Conservation (phyloP, 2,329 filamentous ascomycete genomes). For the Aspergillus texensis region DNA sequence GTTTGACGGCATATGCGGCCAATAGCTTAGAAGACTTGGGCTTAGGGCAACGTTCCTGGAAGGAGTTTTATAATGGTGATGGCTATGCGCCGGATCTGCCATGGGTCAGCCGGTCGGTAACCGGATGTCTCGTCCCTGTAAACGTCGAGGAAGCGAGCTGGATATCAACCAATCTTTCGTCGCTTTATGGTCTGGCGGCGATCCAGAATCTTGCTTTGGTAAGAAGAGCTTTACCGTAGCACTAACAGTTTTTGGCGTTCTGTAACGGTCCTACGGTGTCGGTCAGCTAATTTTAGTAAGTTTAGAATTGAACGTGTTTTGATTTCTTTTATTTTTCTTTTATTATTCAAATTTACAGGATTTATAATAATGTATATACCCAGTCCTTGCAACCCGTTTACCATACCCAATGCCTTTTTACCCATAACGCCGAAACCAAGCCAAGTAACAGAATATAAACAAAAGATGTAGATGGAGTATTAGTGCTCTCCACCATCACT, state of each 20-base stretch:
- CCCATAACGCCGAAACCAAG: not conserved
- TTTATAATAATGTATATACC: not conserved
- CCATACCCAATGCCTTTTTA: not conserved
- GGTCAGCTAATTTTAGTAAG: not conserved
- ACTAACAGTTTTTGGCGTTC: not conserved
- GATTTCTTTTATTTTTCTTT: not conserved
- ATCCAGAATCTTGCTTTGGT: constrained; percentile 54
- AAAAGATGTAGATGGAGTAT: not conserved
- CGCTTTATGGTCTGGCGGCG: constrained; percentile 59
- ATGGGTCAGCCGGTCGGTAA: constrained; percentile 27
- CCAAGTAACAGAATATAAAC: not conserved
- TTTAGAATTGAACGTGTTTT: not conserved
- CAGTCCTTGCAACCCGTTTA: not conserved
- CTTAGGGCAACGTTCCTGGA: not conserved
- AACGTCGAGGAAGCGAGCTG: constrained; percentile 59
- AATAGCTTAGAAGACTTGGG: not conserved
- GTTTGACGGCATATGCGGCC: not conserved
- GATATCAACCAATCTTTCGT: constrained; percentile 60
- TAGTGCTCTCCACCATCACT: constrained; percentile 5
- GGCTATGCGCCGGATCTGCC: not conserved
- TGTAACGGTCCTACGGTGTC: not conserved
- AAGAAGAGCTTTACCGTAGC: not conserved
- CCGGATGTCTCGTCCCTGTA: constrained; percentile 49
- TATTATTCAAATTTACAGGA: not conserved
- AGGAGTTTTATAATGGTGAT: not conserved